phyloP scores from a whole-genome alignment of 441 rosid genomes.

The Omphalea diandra region DNA sequence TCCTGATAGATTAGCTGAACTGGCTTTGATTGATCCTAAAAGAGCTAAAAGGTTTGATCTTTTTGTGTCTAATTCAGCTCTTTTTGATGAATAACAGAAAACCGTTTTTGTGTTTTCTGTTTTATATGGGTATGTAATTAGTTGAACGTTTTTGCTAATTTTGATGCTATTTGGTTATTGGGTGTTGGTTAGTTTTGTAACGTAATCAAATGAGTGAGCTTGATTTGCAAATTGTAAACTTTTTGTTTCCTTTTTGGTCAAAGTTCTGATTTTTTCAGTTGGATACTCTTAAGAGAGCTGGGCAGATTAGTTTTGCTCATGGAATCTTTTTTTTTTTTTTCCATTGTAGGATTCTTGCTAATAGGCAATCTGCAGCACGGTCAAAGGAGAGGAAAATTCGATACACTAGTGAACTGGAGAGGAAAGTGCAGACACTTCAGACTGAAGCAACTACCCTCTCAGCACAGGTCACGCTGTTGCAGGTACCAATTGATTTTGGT shows the following conservation, averaged over 20 bases:
- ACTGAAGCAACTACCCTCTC: constrained; percentile 95
- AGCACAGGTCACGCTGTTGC: constrained; percentile 87
- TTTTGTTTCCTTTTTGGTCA: not conserved
- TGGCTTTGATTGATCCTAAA: constrained; percentile 88
- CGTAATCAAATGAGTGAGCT: not conserved
- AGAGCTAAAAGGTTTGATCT: constrained; percentile 76
- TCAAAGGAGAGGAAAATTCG: constrained; percentile 91
- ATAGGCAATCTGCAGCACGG: constrained; percentile 93
- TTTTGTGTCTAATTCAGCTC: not conserved
- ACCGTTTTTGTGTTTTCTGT: not conserved
- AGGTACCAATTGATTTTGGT: constrained; percentile 41
- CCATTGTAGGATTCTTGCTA: constrained; percentile 71
- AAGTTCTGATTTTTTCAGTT: not conserved
- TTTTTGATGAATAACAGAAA: no score
- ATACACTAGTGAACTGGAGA: constrained; percentile 82
- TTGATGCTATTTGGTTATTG: no score
- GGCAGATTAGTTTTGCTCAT: not conserved
- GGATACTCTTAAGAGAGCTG: constrained; percentile 2
- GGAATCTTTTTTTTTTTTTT: constrained; percentile 23
- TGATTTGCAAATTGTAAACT: not conserved
- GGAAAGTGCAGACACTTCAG: constrained; percentile 94
- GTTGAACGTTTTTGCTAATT: no score
- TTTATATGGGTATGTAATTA: not conserved
- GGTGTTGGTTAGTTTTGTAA: not conserved
- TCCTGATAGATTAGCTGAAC: constrained; percentile 83